Base-by-base conservation (phyloP, 352 stramenopile species). In the Phytopythium chamaehyphon region DNA sequence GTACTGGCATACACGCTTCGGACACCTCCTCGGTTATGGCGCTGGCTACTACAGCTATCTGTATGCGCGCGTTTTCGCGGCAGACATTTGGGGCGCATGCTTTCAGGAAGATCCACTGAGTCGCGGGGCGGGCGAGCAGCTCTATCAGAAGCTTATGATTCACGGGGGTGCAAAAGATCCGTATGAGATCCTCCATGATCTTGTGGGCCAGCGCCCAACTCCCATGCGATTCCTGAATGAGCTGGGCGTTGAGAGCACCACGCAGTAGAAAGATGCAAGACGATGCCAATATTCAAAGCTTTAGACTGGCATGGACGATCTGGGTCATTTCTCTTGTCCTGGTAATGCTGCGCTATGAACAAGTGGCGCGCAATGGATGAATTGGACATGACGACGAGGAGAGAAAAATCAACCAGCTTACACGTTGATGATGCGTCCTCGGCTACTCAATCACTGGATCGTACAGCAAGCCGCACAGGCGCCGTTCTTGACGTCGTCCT, bases 1-100 rank as follows among this genome's bases (percentile, higher is more conserved):
- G 16, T 89, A 65, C 47, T 95, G 83, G 83, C 82, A 96, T 62
- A 86, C 78, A 24, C 83, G 86, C 18, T 96, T 97, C 53, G 84
- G 83, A 12, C 88, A 97, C 54, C 81, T 97, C 52, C 76, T 94
- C 31, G 79, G 82, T n/a, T 97, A 97, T 26, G 89, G 87, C 9
- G 86, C 87, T 9, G 86, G 87, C 12, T 97, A 97, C 58, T 97
- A 97, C 66, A 91, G 84, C 55, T 97, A 97, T 49, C 53, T 97
- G 45, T 96, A 96, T 54, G 84, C 87, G 11, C 85, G 85, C 21
- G 85, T 96, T 50, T 96, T 96, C 57, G 88, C 87, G 12, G 85
- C 87, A 21, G 77, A 88, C 57, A 93, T 97, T 39, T 97, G 89
- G 89, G 66, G 86, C 28, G 51, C 68, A 8, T 66, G 69, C 46